Evolutionary conservation across 1,284 basidiomycete species (phyloP), one percentile per base, ranked within the genome.

Genomic region (Ceratobasidium sp.): DNA sequence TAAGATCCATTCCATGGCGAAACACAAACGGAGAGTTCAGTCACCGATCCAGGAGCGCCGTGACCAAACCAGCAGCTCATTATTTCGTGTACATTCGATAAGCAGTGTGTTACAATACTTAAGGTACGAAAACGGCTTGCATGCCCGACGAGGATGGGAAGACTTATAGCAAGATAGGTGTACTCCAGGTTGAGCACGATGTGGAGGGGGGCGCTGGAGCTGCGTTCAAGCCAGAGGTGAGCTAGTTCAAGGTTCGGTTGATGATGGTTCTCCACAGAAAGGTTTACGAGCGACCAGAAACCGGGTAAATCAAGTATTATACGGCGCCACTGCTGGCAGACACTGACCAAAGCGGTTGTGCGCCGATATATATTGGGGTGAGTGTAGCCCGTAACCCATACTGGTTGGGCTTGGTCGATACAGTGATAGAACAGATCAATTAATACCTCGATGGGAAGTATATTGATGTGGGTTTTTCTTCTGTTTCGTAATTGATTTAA

Each of bases 71-170:
- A 67, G 28, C 48, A 67, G 6, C 1, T 52, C 15, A 52, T 52
- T 13, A 67, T 54, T 6, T 23, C 23, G 38, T 33, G 46, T 46
- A 38, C 38, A 23, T 67, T 52, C 26, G 28, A 46, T n/a, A 52
- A 12, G 15, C n/a, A 48, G 9, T 50, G 6, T 7, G 33, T 13
- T 15, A 15, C 7, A 2, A 67, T 20, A 17, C 17, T 67, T 2
- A 67, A 28, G 13, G 48, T 67, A 33, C 65, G 26, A 26, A 67
- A 67, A 10, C 33, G 48, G 38, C 48, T 67, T 48, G 65, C 65
- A 26, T 67, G 65, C 33, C 40, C 4, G 3, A 4, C 26, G 10
- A 67, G 7, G 3, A 20, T 40, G 2, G 65, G 65, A 3, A 40
- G 3, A 9, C 46, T 46, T 6, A 42, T 23, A 3, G 26, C 5